Percentiles rank a stretch among this genome's conserved stretches.
Conservation (phyloP, 441 rosid genomes). For the Erysimum cheiri region DNA sequence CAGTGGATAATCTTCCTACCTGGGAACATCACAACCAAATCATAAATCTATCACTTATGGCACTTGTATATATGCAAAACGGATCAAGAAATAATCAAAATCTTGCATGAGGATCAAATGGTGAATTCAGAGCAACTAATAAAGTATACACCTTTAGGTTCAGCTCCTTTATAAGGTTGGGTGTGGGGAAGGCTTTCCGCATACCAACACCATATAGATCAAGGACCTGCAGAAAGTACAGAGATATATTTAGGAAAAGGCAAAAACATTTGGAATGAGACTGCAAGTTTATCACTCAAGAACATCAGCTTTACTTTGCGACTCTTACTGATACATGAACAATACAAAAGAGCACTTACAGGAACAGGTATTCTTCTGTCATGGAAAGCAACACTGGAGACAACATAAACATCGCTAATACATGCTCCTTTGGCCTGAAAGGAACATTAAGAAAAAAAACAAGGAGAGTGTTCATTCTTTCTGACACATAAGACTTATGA, state of each 20-base stretch:
- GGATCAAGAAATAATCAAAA: background rate
- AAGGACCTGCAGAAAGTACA: constrained; percentile 58
- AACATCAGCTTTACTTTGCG: constrained; percentile 21
- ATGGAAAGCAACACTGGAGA: constrained; percentile 83
- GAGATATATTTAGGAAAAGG: constrained; percentile 11
- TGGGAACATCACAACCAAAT: constrained; percentile 42
- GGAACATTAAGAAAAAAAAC: constrained; percentile 1
- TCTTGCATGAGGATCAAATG: constrained; percentile 19
- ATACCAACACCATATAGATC: constrained; percentile 88
- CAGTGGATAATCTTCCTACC: constrained; percentile 85
- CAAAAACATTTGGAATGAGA: constrained; percentile 6
- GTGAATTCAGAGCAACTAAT: constrained; percentile 22
- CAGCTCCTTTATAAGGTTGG: constrained; percentile 74
- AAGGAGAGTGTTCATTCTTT: constrained; percentile 8
- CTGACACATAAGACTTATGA: constrained; percentile 24
- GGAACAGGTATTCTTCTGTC: constrained; percentile 95
- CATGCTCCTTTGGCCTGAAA: constrained; percentile 82
- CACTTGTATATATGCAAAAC: constrained; percentile 22
- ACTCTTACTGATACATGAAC: background rate
- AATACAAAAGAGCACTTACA: constrained; percentile 48
- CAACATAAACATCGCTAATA: constrained; percentile 76
- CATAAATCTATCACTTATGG: constrained; percentile 14
- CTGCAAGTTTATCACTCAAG: background rate
- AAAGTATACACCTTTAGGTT: constrained; percentile 65
- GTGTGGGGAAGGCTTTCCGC: constrained; percentile 65